Base-by-base conservation (phyloP, 2,329 filamentous ascomycete genomes). In the Penicillium concentricum region DNA sequence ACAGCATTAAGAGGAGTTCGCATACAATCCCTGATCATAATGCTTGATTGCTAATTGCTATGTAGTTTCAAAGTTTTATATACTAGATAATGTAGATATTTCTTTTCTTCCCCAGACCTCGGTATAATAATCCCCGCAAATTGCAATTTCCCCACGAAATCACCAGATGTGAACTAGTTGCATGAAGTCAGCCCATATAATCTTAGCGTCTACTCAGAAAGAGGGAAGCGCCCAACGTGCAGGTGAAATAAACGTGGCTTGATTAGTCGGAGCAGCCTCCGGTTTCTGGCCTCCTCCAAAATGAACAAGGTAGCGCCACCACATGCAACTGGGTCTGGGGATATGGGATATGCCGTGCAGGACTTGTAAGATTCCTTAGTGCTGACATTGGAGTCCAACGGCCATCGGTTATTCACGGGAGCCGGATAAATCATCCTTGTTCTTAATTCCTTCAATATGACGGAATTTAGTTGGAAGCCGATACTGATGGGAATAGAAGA, bases 241-340 rank as follows among this genome's bases (percentile, higher is more conserved):
- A 30, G 32, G 32, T 4, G 8, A 35, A 57, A 46, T 22, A 22
- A 34, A 32, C 4, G 44, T 50, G 49, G 54, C 58, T 59, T 59
- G 47, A 26, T 28, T 61, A 56, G 53, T 54, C 59, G 59, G 59
- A 59, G 57, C 26, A 49, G 49, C 13, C 59, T 61, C 59, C 59
- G 35, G 9, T 43, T 52, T 38, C 45, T 44, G 28, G 24, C n/a
- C 46, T 47, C 47, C 47, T 56, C 52, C 47, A 51, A n/a, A 15
- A 20, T 10, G 8, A 39, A 51, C 28, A 35, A 32, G 26, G 18
- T 18, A 32, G 13, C 42, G 44, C 38, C 15, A 49, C 26, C 15
- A 20, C 20, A n/a, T n/a, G n/a, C 26, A 26, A 28, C 34, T 50
- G 16, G 30, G 26, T n/a, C n/a, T 26, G 22, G 24, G 28, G 3